These are phyloP conservation scores for Botrytis hyacinthi DNA, from an alignment of 2,329 filamentous ascomycete species.

Conservation along the genomic window DNA sequence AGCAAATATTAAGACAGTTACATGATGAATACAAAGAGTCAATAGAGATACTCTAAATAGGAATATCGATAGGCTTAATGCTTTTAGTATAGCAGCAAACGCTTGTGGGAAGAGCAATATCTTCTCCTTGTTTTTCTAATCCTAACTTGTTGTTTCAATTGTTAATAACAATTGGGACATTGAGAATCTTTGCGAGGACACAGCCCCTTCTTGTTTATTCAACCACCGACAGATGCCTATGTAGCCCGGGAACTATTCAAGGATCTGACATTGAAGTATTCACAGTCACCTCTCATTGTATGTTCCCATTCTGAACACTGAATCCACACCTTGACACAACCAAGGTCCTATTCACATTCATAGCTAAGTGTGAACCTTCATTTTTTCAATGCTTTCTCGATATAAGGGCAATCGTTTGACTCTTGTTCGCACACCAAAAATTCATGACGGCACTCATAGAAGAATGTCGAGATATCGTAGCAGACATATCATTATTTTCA, in stretches of 20 bases:
- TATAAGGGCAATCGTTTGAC: no score
- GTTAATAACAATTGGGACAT: no score
- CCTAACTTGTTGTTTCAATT: no score
- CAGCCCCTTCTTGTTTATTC: no score
- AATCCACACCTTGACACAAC: neutral
- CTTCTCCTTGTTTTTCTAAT: no score
- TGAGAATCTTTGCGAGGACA: no score
- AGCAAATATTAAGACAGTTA: slow-evolving; percentile 9
- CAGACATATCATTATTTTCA: no score
- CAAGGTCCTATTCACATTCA: neutral
- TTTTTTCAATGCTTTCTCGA: neutral
- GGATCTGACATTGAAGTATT: no score
- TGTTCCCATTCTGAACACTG: neutral
- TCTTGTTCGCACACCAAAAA: no score
- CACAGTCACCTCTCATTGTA: neutral
- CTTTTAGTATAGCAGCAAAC: neutral
- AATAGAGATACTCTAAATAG: slow-evolving; percentile 2
- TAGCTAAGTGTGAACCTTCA: neutral
- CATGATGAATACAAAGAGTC: slow-evolving; percentile 5
- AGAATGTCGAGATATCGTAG: neutral
- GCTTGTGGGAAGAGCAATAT: no score
- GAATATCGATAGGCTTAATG: slow-evolving; percentile 5
- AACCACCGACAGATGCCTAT: no score
- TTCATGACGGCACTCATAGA: neutral
- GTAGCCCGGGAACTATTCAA: no score